Evolutionary conservation across 768 basidiomycete species (phyloP).

Genomic region (Mrakia blollopis): DNA sequence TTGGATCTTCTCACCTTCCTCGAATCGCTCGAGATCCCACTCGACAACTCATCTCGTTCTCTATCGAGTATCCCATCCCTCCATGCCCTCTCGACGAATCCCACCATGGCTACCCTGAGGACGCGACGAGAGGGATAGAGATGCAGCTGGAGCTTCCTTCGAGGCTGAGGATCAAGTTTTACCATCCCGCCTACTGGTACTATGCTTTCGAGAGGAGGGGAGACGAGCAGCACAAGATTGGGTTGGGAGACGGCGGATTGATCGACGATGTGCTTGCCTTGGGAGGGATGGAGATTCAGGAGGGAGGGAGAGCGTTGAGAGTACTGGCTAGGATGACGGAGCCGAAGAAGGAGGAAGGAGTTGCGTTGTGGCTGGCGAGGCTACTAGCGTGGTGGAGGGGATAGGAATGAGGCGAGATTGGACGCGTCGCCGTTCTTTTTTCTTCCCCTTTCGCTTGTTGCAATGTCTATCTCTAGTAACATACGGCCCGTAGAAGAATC

Average conservation of each 20-base stretch:
- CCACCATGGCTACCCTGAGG: background rate
- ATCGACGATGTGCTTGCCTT: background rate
- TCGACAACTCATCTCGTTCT: background rate
- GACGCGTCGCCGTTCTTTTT: background rate
- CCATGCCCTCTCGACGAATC: background rate
- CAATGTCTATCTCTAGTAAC: too few species aligned
- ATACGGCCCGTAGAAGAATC: too few species aligned
- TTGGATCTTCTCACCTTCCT: background rate
- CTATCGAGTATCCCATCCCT: background rate
- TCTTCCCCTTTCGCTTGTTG: background rate
- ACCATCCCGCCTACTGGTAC: background rate
- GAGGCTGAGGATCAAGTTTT: background rate
- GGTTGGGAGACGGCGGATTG: background rate
- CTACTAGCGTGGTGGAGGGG: background rate
- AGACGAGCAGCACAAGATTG: background rate
- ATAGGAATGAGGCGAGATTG: background rate
- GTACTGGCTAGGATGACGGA: background rate
- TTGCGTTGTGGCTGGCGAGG: background rate
- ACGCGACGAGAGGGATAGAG: background rate
- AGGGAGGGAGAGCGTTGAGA: background rate
- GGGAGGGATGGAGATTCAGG: background rate
- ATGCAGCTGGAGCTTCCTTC: background rate
- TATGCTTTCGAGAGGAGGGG: background rate
- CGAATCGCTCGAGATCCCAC: background rate
- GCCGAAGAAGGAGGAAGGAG: background rate